phyloP scores from a whole-genome alignment of 257 asterid genomes.

The Lithospermum erythrorhizon region DNA sequence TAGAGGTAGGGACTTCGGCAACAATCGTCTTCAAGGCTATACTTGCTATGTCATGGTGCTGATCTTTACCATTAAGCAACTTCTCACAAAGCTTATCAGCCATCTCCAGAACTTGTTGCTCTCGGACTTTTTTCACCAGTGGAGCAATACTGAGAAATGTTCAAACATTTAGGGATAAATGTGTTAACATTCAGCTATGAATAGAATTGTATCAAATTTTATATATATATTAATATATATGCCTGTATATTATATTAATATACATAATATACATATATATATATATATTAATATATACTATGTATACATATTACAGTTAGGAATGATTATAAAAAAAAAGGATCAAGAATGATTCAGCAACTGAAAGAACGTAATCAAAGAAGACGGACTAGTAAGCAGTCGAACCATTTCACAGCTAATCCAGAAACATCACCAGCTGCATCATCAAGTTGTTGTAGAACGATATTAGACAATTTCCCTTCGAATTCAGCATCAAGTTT shows the following conservation, averaged over 20 bases:
- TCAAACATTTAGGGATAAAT: not conserved
- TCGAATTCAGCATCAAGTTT: slow-evolving; percentile 79
- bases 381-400: not conserved
- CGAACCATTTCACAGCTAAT: slow-evolving; percentile 93
- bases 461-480: slow-evolving; percentile 59
- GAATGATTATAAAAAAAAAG: no score
- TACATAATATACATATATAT: no score
- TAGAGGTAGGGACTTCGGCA: slow-evolving; percentile 80
- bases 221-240: no score
- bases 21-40: slow-evolving; percentile 95
- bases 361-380: not conserved
- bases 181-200: not conserved
- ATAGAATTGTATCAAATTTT: no score
- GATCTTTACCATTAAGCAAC: slow-evolving; percentile 86
- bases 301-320: no score
- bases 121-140: slow-evolving; percentile 82
- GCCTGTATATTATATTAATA: no score
- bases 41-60: slow-evolving; percentile 88
- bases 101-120: slow-evolving; percentile 80
- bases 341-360: no score
- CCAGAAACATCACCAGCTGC: slow-evolving; percentile 99
- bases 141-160: slow-evolving; percentile 28
- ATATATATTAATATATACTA: no score
- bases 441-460: slow-evolving; percentile 95
- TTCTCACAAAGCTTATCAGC: slow-evolving; percentile 88